Percentiles rank a stretch among this genome's conserved stretches.
phyloP scores from a whole-genome alignment of 2,329 filamentous ascomycete species.

The Colletotrichum higginsianum region DNA sequence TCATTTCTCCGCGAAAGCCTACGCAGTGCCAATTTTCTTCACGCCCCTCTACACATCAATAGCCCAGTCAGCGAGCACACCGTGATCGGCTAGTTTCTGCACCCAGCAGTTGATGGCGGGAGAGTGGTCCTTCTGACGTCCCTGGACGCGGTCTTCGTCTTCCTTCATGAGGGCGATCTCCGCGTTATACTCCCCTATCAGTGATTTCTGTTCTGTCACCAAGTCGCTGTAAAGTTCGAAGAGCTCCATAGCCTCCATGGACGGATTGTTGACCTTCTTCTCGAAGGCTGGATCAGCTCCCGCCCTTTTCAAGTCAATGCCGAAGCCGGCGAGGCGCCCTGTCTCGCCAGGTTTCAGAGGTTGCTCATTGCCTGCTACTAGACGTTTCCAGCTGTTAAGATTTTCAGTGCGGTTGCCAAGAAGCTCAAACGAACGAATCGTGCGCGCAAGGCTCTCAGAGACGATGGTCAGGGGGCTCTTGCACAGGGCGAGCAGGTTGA shows the following conservation, averaged over 20 bases:
- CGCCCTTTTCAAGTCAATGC: constrained; percentile 48
- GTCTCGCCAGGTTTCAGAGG: constrained; percentile 46
- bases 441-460: constrained; percentile 61
- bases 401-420: constrained; percentile 57
- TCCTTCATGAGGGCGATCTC: constrained; percentile 62
- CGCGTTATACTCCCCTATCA: constrained; percentile 63
- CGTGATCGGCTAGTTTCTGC: constrained; percentile 77
- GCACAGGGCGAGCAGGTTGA: constrained; percentile 83
- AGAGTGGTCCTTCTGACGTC: constrained; percentile 77
- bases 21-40: neutral
- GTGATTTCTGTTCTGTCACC: constrained; percentile 55
- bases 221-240: constrained; percentile 57
- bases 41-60: constrained; percentile 31
- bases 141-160: constrained; percentile 67
- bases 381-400: constrained; percentile 24
- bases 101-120: constrained; percentile 80
- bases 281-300: constrained; percentile 35
- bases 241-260: constrained; percentile 46
- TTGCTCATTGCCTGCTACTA: constrained; percentile 32
- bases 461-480: constrained; percentile 72
- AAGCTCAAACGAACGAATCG: constrained; percentile 56
- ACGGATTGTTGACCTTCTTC: constrained; percentile 23
- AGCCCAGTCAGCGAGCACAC: constrained; percentile 65
- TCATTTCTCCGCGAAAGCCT: neutral
- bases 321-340: constrained; percentile 50